Evolutionary conservation across 208 protist genomes (phyloP).

Genomic region (Wallacemonas rigidus): DNA sequence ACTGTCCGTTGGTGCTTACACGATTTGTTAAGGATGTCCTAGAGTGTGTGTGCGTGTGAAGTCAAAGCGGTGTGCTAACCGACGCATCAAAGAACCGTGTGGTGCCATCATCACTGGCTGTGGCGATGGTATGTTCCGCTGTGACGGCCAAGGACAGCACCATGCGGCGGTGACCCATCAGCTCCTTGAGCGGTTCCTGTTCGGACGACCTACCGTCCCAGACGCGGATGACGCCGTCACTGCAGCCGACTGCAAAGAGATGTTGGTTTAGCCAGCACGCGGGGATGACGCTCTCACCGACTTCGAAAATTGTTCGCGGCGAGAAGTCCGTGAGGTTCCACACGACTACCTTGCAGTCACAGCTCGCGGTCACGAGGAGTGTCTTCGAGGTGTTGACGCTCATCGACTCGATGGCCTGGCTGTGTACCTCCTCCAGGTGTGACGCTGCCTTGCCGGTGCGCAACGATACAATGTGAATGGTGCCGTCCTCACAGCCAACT

Average conservation of each 20-base stretch:
- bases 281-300: slow-evolving; percentile 82
- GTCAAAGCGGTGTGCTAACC: background rate
- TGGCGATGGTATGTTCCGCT: slow-evolving; percentile 28
- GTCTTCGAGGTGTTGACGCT: slow-evolving; percentile 34
- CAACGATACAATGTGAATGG: slow-evolving; percentile 76
- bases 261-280: slow-evolving; percentile 58
- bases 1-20: no score
- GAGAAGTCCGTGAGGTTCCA: slow-evolving; percentile 79
- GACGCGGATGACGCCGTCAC: slow-evolving; percentile 76
- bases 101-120: slow-evolving; percentile 79
- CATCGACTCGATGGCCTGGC: slow-evolving; percentile 85
- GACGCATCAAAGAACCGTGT: slow-evolving; percentile 52
- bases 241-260: slow-evolving; percentile 71
- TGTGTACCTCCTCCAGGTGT: slow-evolving; percentile 74
- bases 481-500: slow-evolving; percentile 85
- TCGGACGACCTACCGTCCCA: slow-evolving; percentile 76
- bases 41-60: background rate
- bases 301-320: slow-evolving; percentile 49
- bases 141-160: slow-evolving; percentile 52
- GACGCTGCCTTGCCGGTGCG: slow-evolving; percentile 60
- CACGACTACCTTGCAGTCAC: slow-evolving; percentile 78
- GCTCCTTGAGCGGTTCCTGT: slow-evolving; percentile 43
- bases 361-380: slow-evolving; percentile 74
- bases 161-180: slow-evolving; percentile 87
- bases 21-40: no score